Conservation (phyloP, 352 stramenopile species). For the Phytophthora crassamura region DNA sequence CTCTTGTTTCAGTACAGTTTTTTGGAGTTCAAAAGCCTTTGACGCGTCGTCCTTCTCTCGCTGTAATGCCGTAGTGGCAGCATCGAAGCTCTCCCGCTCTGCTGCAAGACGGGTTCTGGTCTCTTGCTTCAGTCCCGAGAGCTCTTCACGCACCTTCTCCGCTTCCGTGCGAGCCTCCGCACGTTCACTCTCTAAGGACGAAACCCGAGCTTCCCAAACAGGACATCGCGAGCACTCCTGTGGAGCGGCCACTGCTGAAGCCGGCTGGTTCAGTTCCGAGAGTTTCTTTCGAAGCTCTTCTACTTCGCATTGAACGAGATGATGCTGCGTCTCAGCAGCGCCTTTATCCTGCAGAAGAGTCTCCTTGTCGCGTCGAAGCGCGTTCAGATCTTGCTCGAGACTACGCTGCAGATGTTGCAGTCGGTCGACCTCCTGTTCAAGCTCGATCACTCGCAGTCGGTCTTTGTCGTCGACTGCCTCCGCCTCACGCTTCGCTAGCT, state of each 20-base stretch:
- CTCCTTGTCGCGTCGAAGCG: constrained; percentile 24
- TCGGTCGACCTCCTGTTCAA: constrained; percentile 38
- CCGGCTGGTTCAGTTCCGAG: background rate
- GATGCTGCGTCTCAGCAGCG: constrained; percentile 8
- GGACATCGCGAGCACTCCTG: constrained; percentile 22
- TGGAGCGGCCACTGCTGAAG: background rate
- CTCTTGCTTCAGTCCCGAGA: constrained; percentile 16
- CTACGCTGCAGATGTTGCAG: constrained; percentile 18
- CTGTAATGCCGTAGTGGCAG: constrained; percentile 1
- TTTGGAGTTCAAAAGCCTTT: constrained; percentile 18
- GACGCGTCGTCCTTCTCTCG: constrained; percentile 18
- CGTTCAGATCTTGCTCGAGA: constrained; percentile 29
- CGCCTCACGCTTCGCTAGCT: constrained; percentile 23
- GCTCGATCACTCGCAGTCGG: constrained; percentile 10
- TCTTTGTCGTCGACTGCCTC: constrained; percentile 16
- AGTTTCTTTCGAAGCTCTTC: constrained; percentile 19
- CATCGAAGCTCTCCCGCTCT: constrained; percentile 12
- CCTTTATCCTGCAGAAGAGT: constrained; percentile 14
- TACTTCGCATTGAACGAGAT: constrained; percentile 12
- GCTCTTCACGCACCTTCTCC: constrained; percentile 19
- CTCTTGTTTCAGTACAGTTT: constrained; percentile 26
- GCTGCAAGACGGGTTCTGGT: background rate
- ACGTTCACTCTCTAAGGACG: constrained; percentile 24
- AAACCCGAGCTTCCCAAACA: constrained; percentile 20
- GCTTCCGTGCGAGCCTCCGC: constrained; percentile 10